phyloP scores from a whole-genome alignment of 441 rosid species.

The Mallotus japonicus region DNA sequence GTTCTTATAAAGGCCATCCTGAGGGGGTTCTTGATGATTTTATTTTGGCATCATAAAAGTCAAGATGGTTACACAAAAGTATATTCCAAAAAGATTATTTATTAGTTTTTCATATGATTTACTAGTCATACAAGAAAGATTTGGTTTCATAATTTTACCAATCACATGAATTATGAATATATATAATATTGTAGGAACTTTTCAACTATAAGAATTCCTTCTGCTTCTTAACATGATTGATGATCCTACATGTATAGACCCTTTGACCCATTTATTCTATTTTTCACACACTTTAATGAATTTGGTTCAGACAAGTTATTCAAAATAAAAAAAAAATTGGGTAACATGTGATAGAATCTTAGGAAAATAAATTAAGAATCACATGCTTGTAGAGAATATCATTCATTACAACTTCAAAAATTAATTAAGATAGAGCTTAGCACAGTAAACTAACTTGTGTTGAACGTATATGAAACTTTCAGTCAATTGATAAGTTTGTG shows the following conservation, averaged over 20 bases:
- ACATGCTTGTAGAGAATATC: background rate
- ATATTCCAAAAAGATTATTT: background rate
- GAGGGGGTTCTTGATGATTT: background rate
- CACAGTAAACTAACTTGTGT: conserved; percentile 2
- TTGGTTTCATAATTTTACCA: too few relatives aligned
- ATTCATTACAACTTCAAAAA: background rate
- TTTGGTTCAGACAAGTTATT: background rate
- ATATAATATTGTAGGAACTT: background rate
- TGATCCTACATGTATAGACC: background rate
- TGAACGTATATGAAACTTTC: background rate
- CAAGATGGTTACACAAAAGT: too few relatives aligned
- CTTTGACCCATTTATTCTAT: background rate
- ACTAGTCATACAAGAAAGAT: too few relatives aligned
- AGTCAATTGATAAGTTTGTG: too few relatives aligned
- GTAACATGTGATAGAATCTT: background rate
- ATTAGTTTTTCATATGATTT: background rate
- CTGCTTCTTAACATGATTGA: background rate
- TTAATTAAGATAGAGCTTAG: background rate
- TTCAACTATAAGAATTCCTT: background rate
- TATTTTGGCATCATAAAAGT: background rate
- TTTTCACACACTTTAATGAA: background rate
- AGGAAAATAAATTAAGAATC: background rate
- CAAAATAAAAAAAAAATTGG: background rate
- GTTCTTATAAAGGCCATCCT: background rate
- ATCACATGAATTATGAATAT: too few relatives aligned